Conservation (phyloP, 176 grass and related monocot species). For the Phragmites australis region DNA sequence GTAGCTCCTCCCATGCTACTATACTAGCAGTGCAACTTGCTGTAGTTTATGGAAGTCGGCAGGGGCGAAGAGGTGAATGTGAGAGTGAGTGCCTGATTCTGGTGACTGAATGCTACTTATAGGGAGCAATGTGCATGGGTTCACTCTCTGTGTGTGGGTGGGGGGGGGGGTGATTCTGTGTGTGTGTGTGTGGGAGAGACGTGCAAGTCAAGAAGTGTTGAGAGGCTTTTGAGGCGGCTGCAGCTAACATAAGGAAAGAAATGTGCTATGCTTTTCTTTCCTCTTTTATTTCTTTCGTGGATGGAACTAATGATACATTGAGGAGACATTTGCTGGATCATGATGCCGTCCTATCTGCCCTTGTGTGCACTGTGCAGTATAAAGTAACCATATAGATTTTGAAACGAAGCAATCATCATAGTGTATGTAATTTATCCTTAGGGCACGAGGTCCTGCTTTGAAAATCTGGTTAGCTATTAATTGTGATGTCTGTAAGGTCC, state of each 20-base stretch:
- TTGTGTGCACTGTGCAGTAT: neutral
- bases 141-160: neutral
- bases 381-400: neutral
- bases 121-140: slow-evolving; percentile 16
- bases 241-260: slow-evolving; percentile 25
- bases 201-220: slow-evolving; percentile 41
- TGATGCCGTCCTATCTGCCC: neutral
- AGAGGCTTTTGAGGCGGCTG: slow-evolving; percentile 42
- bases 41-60: neutral
- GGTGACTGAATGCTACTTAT: slow-evolving; percentile 33
- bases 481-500: neutral
- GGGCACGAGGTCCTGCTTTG: neutral
- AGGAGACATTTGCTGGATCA: slow-evolving; percentile 21
- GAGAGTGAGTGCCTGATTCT: slow-evolving; percentile 18
- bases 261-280: neutral
- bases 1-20: slow-evolving; percentile 61
- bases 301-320: slow-evolving; percentile 40
- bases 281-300: neutral
- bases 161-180: neutral
- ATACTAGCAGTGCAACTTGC: slow-evolving; percentile 34
- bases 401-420: neutral
- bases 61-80: neutral
- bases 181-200: slow-evolving; percentile 23
- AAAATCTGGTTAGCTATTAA: neutral
- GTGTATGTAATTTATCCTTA: neutral